Base-by-base conservation (phyloP, 148 eudicot genomes). In the Talinum fruticosum region DNA sequence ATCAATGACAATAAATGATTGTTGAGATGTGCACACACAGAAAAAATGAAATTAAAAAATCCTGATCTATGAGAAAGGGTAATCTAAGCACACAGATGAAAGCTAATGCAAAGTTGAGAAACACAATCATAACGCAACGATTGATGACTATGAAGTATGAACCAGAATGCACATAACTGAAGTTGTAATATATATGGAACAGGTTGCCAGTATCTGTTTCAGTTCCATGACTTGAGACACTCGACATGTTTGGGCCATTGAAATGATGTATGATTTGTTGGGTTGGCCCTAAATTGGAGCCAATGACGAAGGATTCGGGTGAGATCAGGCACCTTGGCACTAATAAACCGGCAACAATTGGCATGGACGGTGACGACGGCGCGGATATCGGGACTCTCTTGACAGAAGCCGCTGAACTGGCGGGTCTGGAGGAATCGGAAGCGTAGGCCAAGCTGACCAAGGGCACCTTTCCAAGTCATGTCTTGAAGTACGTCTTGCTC, bases 341-440 rank as follows among this genome's bases (percentile, higher is more conserved):
- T 68, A 15, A 94, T 89, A 71, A 76, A 86, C n/a, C 93, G 84
- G 30, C 98, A 94, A 79, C 98, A 94, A 26, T 90, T 94, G 14
- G 95, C 89, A 72, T 94, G 98, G 33, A 94, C 90, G 4, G 97
- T 94, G 19, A 73, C 68, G n/a, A 94, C 98, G 3, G 70, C 53
- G 1, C 66, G 37, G 4, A 85, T 57, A 65, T 89, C 88, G 1
- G 68, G 47, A 35, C 91, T 92, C 3, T 85, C 79, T 19, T 81
- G 78, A 29, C 98, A 92, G 37, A 94, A 90, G 1, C 97, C 97
- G 53, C 93, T 90, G 69, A 92, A 92, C 67, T 72, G 88, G 1
- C 70, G 44, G 5, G 98, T 88, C 21, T 89, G 84, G 18, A 94
- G 84, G 30, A 82, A 90, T 53, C 81, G 84, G 5, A 74, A 82